A percentile compares a stretch with the other conserved stretches of the same genome.
phyloP scores from a whole-genome alignment of 768 basidiomycete genomes.

The Amanita polypyramis region DNA sequence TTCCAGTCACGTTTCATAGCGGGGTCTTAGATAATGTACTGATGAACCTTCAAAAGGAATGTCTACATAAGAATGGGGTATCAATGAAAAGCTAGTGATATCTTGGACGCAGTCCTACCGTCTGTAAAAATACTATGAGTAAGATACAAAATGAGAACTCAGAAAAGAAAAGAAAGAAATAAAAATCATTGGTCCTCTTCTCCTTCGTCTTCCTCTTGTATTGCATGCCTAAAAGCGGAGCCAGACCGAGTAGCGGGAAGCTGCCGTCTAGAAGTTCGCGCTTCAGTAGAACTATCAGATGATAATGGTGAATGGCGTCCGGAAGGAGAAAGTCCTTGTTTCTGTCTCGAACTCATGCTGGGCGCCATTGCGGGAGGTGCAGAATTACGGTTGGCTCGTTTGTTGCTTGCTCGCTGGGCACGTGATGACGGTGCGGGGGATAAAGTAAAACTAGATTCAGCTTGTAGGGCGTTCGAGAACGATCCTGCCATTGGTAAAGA shows the following conservation, averaged over 20 bases:
- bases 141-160: neutral
- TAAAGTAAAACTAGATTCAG: slow-evolving; percentile 22
- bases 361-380: neutral
- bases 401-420: slow-evolving; percentile 26
- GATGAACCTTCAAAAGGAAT: neutral
- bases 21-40: no score
- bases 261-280: slow-evolving; percentile 52
- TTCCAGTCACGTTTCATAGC: no score
- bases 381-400: slow-evolving; percentile 22
- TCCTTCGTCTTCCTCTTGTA: slow-evolving; percentile 81
- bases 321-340: slow-evolving; percentile 30
- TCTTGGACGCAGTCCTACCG: neutral
- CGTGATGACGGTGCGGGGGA: slow-evolving; percentile 33
- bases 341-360: slow-evolving; percentile 12
- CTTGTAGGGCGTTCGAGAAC: slow-evolving; percentile 11
- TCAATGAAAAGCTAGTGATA: neutral
- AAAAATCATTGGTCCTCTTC: slow-evolving; percentile 48
- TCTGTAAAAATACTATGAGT: slow-evolving; percentile 1
- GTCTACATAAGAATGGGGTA: slow-evolving; percentile 1
- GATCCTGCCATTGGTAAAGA: slow-evolving; percentile 21
- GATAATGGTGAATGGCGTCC: slow-evolving; percentile 54
- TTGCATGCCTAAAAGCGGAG: slow-evolving; percentile 58
- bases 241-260: slow-evolving; percentile 62
- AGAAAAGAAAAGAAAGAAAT: no score
- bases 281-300: slow-evolving; percentile 35